Base-by-base conservation (phyloP, 495 filamentous ascomycete species). In the Xylaria bambusicola region DNA sequence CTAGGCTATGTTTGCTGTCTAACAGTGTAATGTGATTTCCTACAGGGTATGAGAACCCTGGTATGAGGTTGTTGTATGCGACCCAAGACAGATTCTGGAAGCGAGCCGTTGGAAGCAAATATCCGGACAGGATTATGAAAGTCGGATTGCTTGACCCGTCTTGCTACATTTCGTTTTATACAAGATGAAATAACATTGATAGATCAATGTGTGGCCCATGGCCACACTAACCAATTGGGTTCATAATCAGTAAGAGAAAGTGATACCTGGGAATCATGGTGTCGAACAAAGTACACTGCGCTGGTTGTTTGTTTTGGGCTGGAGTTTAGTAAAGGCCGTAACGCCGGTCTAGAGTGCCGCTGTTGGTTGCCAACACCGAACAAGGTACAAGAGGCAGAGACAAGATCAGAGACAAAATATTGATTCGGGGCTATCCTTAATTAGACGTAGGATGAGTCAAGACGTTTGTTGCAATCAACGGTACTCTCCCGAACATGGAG, bases 301-400 rank as follows among this genome's bases (percentile, higher is more conserved):
- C 15, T 53, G 23, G 20, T 6, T 44, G 52, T 54, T 54, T 54
- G 52, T 27, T 35, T 36, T 29, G 27, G 41, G n/a, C 2, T 4
- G 17, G 3, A 29, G 20, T 24, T 36, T 12, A 6, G 20, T 50
- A 35, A 44, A 31, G 35, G 17, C 31, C 7, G 0, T 20, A 44
- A 18, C n/a, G 17, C 2, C 23, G 10, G 12, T 24, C 23, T 31
- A 35, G 38, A 29, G 18, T 31, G 26, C 17, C 12, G 13, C 42
- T 42, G 35, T 24, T 44, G 24, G 35, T 58, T 58, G n/a, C 46
- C 18, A n/a, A 58, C 48, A 9, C 23, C 45, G 45, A 47, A 27
- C 10, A 44, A 8, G 4, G 24, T 44, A 41, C 24, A 44, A 6
- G 18, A 13, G 36, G 36, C 36, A 24, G 12, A 44, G 36, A 44